A percentile compares a stretch with the other conserved stretches of the same genome.
Evolutionary conservation across 2,329 filamentous ascomycete species (phyloP).

Genomic region (Arthrinium puccinioides): DNA sequence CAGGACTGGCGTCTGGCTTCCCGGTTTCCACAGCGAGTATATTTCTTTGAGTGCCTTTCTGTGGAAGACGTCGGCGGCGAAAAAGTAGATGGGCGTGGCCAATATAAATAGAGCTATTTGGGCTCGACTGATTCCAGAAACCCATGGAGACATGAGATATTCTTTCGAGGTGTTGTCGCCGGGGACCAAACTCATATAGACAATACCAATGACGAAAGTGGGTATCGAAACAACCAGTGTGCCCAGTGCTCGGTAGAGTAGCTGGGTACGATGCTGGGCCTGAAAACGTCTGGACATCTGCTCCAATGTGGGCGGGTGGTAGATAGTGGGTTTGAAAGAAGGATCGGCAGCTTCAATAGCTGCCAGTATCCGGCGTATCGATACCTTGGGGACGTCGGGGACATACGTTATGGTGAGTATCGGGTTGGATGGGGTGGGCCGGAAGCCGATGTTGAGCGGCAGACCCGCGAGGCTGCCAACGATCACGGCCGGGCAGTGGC

Average conservation of each 20-base stretch:
- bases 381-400: constrained; percentile 61
- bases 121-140: constrained; percentile 64
- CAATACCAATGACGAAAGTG: constrained; percentile 78
- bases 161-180: constrained; percentile 47
- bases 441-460: constrained; percentile 44
- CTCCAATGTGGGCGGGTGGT: constrained; percentile 76
- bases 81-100: constrained; percentile 81
- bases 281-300: constrained; percentile 71
- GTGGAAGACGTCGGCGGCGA: constrained; percentile 81
- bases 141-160: constrained; percentile 65
- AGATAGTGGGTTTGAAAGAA: constrained; percentile 60
- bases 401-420: constrained; percentile 65
- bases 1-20: constrained; percentile 64
- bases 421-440: constrained; percentile 53
- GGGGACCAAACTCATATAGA: constrained; percentile 80
- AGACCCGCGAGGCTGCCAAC: constrained; percentile 46
- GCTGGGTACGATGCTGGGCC: constrained; percentile 57
- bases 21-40: constrained; percentile 65
- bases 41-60: constrained; percentile 72
- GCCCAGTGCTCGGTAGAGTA: constrained; percentile 64
- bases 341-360: constrained; percentile 60
- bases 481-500: constrained; percentile 59
- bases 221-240: constrained; percentile 67
- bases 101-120: constrained; percentile 77
- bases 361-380: constrained; percentile 65